Evolutionary conservation across 495 filamentous ascomycete genomes (phyloP), one percentile per base, ranked within the genome.

Genomic region (Paragyromitra xinjiangensis): DNA sequence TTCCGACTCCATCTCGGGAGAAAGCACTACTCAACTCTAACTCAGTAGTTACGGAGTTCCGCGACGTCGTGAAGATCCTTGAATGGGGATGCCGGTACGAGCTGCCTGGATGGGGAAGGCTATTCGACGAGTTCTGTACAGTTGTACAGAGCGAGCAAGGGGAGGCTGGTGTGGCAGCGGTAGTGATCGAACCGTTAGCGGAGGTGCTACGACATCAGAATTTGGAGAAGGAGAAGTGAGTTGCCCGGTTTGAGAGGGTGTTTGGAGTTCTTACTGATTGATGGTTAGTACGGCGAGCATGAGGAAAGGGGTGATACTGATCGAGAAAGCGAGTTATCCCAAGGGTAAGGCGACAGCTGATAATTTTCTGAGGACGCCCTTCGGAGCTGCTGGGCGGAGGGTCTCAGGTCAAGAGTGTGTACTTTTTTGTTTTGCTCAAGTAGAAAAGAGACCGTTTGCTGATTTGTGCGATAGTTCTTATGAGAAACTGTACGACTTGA

Each of bases 181-280:
- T 88, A 37, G 85, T 92, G 12, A 85, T 93, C 37, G 93, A 94
- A 70, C 93, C 93, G 9, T 81, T 97, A 24, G 88, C 92, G 4
- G 89, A 89, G 61, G 80, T 78, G 3, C 48, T 90, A 1, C 61
- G 76, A 42, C 63, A 81, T 51, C 80, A 78, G 19, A 66, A 55
- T 9, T 68, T 63, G 39, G 65, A 77, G 19, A 53, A 24, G 14
- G 67, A 48, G 6, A 73, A 65, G 71, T 72, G 72, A 45, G 79
- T 66, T 64, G 14, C 45, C 39, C 37, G 7, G 24, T 2, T 61
- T 39, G 55, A 29, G 39, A 39, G 6, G 55, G 45, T 8, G 14
- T 34, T 39, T 71, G 44, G 45, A 39, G 24, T 6, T 22, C 4
- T 55, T 45, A 26, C 61, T 67, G 67, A 78, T 64, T 65, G 24